Evolutionary conservation across 805 yeast genomes (phyloP).

Genomic region (Wickerhamomyces chambardii): DNA sequence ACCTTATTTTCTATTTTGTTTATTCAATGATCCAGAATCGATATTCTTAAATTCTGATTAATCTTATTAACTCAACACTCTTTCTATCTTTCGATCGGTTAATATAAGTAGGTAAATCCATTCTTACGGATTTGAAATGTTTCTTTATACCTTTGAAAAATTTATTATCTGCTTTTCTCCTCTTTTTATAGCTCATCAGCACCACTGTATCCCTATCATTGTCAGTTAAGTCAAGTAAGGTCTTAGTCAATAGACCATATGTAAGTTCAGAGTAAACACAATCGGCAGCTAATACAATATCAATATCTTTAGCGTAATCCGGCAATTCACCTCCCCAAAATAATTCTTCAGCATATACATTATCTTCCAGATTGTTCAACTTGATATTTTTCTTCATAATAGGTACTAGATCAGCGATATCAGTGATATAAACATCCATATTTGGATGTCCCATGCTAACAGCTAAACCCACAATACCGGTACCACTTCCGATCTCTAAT

Average conservation of each 20-base stretch:
- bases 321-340: constrained; percentile 38
- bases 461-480: constrained; percentile 43
- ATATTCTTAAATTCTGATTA: too few relatives aligned
- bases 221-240: constrained; percentile 32
- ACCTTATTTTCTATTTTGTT: too few relatives aligned
- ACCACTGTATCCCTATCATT: constrained; percentile 28
- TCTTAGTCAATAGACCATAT: constrained; percentile 40
- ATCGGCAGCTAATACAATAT: constrained; percentile 48
- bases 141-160: constrained; percentile 13
- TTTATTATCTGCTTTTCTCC: constrained; percentile 34
- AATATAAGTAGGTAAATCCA: neutral
- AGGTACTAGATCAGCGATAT: constrained; percentile 35
- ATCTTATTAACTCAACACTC: neutral
- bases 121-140: neutral
- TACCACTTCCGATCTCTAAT: constrained; percentile 49
- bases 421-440: constrained; percentile 35
- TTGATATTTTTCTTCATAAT: constrained; percentile 36
- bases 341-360: constrained; percentile 31
- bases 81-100: neutral
- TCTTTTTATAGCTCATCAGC: constrained; percentile 43
- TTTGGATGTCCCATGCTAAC: constrained; percentile 19
- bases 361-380: constrained; percentile 25
- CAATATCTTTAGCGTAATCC: constrained; percentile 25
- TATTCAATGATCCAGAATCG: too few relatives aligned
- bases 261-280: constrained; percentile 49